Base-by-base conservation (phyloP, 2,329 filamentous ascomycete genomes). In the Alternaria atra region DNA sequence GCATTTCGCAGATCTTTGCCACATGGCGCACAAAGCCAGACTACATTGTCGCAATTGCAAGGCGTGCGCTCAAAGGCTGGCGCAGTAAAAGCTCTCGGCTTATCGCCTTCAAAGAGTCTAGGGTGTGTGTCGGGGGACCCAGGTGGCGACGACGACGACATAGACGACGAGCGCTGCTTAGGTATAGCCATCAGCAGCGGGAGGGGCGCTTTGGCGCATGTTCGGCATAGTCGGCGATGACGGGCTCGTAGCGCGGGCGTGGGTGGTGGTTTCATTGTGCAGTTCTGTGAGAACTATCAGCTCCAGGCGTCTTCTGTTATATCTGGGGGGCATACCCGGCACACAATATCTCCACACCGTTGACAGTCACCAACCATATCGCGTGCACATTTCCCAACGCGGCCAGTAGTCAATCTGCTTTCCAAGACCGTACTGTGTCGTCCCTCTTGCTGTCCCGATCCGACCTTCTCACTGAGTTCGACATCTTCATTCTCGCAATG, bases 21-120 rank as follows among this genome's bases (percentile, higher is more conserved):
- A 69, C 94, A 97, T 1, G 91, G 89, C 65, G 91, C 88, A 78
- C 94, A 98, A 27, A 97, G 87, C 91, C 92, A 97, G 47, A 96
- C 88, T 5, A 86, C 85, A 9, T 86, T 80, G 37, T 80, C 78
- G 66, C 87, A 89, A 9, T 77, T 87, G 83, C 85, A 94, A 71
- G 77, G 84, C 59, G 65, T 87, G 79, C 74, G 86, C 75, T 80
- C 81, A 73, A 79, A 89, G 57, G 68, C 87, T 57, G 65, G 83
- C 67, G 73, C 81, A 63, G 67, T 85, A 73, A 83, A 83, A 15
- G 65, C 70, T 8, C 64, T 70, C 2, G 65, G 42, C 6, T 54
- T 30, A 6, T 68, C 63, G 8, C 44, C 52, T 20, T 68, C 63
- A 48, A 71, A 66, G 15, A 68, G 56, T 13, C 64, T 51, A n/a